A percentile compares a stretch with the other conserved stretches of the same genome.
Evolutionary conservation across 2,329 filamentous ascomycete species (phyloP).

Genomic region (Phaeophleospora eucalypticola): DNA sequence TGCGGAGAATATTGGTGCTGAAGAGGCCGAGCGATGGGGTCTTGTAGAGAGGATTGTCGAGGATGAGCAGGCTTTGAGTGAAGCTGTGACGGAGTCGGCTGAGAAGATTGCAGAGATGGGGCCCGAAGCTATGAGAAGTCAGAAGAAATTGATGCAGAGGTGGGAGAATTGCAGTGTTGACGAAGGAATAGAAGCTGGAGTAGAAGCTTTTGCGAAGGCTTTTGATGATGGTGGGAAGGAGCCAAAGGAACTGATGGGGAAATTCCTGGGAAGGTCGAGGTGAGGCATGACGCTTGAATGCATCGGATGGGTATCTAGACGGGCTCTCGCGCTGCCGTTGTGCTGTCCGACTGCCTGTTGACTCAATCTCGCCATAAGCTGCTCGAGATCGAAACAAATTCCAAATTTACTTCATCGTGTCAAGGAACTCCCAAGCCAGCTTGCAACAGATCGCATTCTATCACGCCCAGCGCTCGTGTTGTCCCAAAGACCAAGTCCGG

Average conservation of each 20-base stretch:
- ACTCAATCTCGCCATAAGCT: no score
- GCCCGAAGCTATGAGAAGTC: constrained; percentile 30
- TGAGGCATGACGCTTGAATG: no score
- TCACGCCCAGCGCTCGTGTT: constrained; percentile 12
- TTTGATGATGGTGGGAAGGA: constrained; percentile 25
- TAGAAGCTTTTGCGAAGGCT: constrained; percentile 24
- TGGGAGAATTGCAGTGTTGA: constrained; percentile 27
- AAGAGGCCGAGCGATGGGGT: constrained; percentile 34
- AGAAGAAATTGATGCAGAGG: constrained; percentile 30
- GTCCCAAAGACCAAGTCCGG: constrained; percentile 25
- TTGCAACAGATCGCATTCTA: constrained; percentile 17
- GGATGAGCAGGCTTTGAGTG: constrained; percentile 26
- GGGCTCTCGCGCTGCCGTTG: no score
- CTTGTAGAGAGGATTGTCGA: constrained; percentile 36
- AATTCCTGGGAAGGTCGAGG: constrained; percentile 18
- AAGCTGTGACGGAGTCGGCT: constrained; percentile 33
- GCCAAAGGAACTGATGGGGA: constrained; percentile 24
- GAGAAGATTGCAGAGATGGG: constrained; percentile 30
- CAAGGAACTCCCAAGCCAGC: constrained; percentile 13
- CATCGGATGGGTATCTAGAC: no score
- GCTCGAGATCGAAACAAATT: no score
- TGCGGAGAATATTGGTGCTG: constrained; percentile 34
- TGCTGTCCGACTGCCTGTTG: no score
- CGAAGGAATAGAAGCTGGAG: constrained; percentile 22
- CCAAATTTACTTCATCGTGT: neutral